Evolutionary conservation across 495 filamentous ascomycete genomes (phyloP).

Genomic region (Hypomontagnella submonticulosa): DNA sequence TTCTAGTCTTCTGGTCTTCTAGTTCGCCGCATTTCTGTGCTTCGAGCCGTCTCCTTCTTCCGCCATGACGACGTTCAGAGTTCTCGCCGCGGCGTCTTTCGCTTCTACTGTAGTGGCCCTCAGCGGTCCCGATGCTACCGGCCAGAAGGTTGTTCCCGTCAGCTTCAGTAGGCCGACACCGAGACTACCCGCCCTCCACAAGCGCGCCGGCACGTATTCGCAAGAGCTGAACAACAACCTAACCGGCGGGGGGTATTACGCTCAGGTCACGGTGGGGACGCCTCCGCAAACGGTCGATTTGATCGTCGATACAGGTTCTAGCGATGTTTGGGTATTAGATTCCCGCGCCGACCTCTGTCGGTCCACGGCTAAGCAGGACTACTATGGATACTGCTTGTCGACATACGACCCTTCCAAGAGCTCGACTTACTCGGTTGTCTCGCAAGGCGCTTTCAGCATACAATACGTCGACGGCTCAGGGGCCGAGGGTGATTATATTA

Average conservation of each 20-base stretch:
- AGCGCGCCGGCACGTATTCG: conserved; percentile 47
- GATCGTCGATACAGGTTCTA: conserved; percentile 82
- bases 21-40: neutral
- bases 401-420: conserved; percentile 68
- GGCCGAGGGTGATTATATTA: conserved; percentile 77
- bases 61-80: conserved; percentile 38
- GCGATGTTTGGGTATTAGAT: conserved; percentile 80
- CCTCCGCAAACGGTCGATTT: conserved; percentile 68
- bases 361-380: conserved; percentile 43
- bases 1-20: neutral
- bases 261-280: conserved; percentile 75
- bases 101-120: conserved; percentile 16
- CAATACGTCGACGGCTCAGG: conserved; percentile 79
- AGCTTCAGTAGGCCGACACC: conserved; percentile 35
- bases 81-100: conserved; percentile 21
- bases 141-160: conserved; percentile 43
- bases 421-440: conserved; percentile 73
- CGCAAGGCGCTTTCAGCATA: conserved; percentile 76
- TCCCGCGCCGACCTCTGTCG: conserved; percentile 57
- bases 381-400: conserved; percentile 48
- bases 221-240: conserved; percentile 59
- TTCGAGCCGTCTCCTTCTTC: neutral
- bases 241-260: conserved; percentile 68
- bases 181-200: conserved; percentile 27
- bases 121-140: conserved; percentile 7